Conservation (phyloP, 2,329 filamentous ascomycete species). For the Sporothrix pseudoabietina region DNA sequence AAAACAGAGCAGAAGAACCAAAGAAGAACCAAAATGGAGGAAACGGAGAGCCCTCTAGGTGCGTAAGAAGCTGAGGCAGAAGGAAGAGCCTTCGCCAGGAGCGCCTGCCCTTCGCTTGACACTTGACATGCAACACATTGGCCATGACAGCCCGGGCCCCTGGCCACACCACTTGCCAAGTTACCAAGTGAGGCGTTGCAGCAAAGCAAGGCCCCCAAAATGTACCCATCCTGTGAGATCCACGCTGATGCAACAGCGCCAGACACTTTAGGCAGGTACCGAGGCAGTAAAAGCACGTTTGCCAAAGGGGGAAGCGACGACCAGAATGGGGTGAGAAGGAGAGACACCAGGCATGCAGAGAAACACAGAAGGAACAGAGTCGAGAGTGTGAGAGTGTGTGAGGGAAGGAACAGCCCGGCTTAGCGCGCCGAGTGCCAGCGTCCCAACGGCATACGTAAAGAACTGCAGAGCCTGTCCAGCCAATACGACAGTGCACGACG, state of each 20-base stretch:
- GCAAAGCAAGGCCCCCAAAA: background rate
- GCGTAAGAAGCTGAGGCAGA: background rate
- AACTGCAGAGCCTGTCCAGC: background rate
- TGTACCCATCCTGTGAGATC: background rate
- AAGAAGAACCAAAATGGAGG: background rate
- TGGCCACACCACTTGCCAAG: slow-evolving; percentile 1
- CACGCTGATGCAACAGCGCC: slow-evolving; percentile 27
- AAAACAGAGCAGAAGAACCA: background rate
- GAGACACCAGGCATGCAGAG: background rate
- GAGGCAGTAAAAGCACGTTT: background rate
- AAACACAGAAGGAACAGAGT: background rate
- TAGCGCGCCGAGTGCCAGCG: slow-evolving; percentile 20
- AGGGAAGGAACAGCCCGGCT: slow-evolving; percentile 21
- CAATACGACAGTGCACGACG: slow-evolving; percentile 16
- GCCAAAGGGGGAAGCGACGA: background rate
- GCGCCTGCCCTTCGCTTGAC: slow-evolving; percentile 14
- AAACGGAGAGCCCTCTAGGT: background rate
- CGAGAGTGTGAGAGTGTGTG: background rate
- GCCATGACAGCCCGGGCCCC: background rate
- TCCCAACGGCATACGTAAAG: background rate
- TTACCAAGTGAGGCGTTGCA: slow-evolving; percentile 12
- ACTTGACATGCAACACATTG: background rate
- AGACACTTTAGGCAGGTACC: slow-evolving; percentile 27
- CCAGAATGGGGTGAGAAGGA: background rate
- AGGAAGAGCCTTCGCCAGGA: slow-evolving; percentile 10